A percentile compares a stretch with the other conserved stretches of the same genome.
phyloP scores from a whole-genome alignment of 169 alveolate genomes.

The Plasmodium knowlesi region DNA sequence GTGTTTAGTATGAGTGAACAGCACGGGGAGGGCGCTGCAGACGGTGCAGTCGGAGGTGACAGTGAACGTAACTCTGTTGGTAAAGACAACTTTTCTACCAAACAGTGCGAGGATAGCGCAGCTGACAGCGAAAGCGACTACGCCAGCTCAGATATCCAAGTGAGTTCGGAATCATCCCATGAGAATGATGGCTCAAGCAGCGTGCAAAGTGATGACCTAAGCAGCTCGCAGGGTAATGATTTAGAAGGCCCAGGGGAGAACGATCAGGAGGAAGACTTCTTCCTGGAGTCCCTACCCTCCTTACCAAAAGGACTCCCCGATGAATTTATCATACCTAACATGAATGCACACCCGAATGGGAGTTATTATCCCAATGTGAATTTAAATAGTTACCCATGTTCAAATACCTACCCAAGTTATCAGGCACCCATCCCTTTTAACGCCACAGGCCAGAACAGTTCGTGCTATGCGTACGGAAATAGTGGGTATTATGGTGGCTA shows the following conservation, averaged over 20 bases:
- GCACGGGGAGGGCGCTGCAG: background rate
- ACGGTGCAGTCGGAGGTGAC: background rate
- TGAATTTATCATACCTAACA: background rate
- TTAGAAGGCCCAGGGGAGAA: background rate
- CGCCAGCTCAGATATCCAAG: background rate
- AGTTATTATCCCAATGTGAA: background rate
- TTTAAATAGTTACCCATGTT: background rate
- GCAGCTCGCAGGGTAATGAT: background rate
- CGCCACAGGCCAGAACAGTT: background rate
- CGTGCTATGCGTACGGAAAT: background rate
- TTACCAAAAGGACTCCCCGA: constrained; percentile 57
- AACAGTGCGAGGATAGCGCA: background rate
- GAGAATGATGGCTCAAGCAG: background rate
- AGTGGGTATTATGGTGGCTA: background rate
- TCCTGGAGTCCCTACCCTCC: constrained; percentile 65
- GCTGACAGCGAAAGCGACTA: background rate
- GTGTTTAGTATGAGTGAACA: constrained; percentile 37
- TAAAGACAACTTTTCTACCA: background rate
- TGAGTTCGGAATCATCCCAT: background rate
- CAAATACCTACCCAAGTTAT: background rate
- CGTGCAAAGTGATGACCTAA: background rate
- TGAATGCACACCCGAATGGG: background rate
- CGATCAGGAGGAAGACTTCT: constrained; percentile 25
- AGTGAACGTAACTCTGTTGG: background rate
- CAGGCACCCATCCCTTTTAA: background rate